Conservation (phyloP, 306 rosid species). For the Glycine latifolia region DNA sequence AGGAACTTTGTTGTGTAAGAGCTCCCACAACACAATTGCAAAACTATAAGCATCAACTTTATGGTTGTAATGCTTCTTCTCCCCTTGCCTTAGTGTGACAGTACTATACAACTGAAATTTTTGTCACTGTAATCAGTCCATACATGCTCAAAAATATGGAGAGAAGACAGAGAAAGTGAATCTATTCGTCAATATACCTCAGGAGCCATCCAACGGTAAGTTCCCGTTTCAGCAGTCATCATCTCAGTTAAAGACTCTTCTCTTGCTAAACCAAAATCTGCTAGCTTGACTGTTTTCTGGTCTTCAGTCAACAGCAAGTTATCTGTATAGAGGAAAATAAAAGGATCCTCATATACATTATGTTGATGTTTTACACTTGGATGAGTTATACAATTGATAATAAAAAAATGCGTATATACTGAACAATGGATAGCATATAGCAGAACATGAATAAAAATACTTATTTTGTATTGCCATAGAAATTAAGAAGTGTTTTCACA, state of each 20-base stretch:
- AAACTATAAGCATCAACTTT: conserved; percentile 96
- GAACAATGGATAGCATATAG: too few relatives aligned
- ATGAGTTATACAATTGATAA: conserved; percentile 21
- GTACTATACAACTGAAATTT: conserved; percentile 85
- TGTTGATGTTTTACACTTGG: conserved; percentile 22
- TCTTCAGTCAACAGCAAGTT: conserved; percentile 85
- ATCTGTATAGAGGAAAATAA: conserved; percentile 60
- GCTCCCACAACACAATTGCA: conserved; percentile 97
- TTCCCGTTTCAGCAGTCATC: conserved; percentile 99
- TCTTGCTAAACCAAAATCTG: conserved; percentile 96
- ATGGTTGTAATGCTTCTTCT: conserved; percentile 96
- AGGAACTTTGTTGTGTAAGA: conserved; percentile 89
- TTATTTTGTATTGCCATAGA: too few relatives aligned
- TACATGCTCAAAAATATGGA: conserved; percentile 9
- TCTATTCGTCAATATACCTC: conserved; percentile 62
- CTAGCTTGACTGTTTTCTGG: conserved; percentile 81
- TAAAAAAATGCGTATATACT: not conserved
- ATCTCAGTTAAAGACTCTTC: conserved; percentile 94
- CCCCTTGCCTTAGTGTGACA: conserved; percentile 94
- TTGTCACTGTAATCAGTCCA: conserved; percentile 37
- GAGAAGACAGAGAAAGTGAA: conserved; percentile 30
- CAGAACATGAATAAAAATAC: too few relatives aligned
- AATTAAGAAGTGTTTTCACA: too few relatives aligned
- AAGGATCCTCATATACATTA: conserved; percentile 39
- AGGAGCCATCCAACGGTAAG: conserved; percentile 99